Percentiles rank a stretch among this genome's conserved stretches.
These are phyloP conservation scores for Mycena belliarum DNA, from an alignment of 768 basidiomycete genomes.

Conservation along the genomic window DNA sequence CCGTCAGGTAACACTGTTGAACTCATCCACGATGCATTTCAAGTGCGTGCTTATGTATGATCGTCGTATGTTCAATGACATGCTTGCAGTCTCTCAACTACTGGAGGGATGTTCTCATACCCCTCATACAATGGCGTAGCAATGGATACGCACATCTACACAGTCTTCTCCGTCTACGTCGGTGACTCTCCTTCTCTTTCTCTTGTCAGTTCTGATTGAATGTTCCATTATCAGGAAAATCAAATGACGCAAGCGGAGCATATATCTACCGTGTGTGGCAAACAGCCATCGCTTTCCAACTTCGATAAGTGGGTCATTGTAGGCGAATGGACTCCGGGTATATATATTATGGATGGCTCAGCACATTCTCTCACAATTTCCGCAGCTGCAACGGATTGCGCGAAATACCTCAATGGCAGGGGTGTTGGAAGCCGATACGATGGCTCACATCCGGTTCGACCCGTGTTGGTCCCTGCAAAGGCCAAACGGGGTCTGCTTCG, in stretches of 20 bases:
- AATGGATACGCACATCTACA: slow-evolving; percentile 20
- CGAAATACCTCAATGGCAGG: slow-evolving; percentile 82
- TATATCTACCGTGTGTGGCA: slow-evolving; percentile 10
- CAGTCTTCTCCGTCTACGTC: slow-evolving; percentile 7
- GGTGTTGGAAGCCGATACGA: slow-evolving; percentile 68
- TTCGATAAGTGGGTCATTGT: slow-evolving; percentile 18
- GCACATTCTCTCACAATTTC: too few relatives aligned
- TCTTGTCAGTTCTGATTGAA: background rate
- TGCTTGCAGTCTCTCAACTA: slow-evolving; percentile 6
- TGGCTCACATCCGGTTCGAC: slow-evolving; percentile 66
- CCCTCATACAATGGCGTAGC: slow-evolving; percentile 8
- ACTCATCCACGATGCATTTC: slow-evolving; percentile 18
- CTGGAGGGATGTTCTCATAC: slow-evolving; percentile 10
- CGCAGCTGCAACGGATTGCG: slow-evolving; percentile 69
- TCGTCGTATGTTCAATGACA: too few relatives aligned
- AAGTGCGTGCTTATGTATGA: background rate
- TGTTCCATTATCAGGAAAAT: too few relatives aligned
- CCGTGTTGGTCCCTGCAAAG: slow-evolving; percentile 70
- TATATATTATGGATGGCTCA: background rate
- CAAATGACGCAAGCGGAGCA: slow-evolving; percentile 11
- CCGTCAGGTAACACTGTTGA: slow-evolving; percentile 9
- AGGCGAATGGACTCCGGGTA: slow-evolving; percentile 74
- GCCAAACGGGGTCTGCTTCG: slow-evolving; percentile 72
- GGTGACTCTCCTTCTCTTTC: background rate
- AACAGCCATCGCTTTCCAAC: background rate